Conservation (phyloP, 2,329 filamentous ascomycete species). For the Scedosporium aurantiacum region DNA sequence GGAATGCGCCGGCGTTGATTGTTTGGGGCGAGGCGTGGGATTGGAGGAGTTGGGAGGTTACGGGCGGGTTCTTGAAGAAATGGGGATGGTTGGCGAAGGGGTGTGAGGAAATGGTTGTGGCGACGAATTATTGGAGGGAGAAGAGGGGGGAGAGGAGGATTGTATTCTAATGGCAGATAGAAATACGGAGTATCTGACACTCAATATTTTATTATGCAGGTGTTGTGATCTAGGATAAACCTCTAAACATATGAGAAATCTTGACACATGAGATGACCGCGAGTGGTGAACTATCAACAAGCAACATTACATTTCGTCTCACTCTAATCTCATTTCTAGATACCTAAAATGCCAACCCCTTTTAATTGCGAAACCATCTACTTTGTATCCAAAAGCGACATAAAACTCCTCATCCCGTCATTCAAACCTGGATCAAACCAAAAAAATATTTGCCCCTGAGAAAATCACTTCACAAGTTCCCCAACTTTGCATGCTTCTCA, state of each 20-base stretch:
- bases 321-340: no score
- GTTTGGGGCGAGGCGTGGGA: slow-evolving; percentile 39
- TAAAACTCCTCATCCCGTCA: background rate
- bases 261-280: no score
- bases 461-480: background rate
- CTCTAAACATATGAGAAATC: no score
- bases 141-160: slow-evolving; percentile 3
- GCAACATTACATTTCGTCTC: no score
- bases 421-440: background rate
- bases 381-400: no score
- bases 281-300: no score
- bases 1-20: slow-evolving; percentile 22
- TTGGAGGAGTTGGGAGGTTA: slow-evolving; percentile 33
- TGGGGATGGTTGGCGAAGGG: slow-evolving; percentile 27
- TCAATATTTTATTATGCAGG: background rate
- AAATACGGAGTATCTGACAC: background rate
- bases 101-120: slow-evolving; percentile 23
- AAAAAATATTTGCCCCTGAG: background rate
- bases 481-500: slow-evolving; percentile 14
- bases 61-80: slow-evolving; percentile 30
- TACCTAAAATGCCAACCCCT: no score
- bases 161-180: background rate
- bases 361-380: no score
- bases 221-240: background rate
- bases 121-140: slow-evolving; percentile 22